A percentile compares a stretch with the other conserved stretches of the same genome.
phyloP scores from a whole-genome alignment of 495 filamentous ascomycete genomes.

The Collariella sp. region DNA sequence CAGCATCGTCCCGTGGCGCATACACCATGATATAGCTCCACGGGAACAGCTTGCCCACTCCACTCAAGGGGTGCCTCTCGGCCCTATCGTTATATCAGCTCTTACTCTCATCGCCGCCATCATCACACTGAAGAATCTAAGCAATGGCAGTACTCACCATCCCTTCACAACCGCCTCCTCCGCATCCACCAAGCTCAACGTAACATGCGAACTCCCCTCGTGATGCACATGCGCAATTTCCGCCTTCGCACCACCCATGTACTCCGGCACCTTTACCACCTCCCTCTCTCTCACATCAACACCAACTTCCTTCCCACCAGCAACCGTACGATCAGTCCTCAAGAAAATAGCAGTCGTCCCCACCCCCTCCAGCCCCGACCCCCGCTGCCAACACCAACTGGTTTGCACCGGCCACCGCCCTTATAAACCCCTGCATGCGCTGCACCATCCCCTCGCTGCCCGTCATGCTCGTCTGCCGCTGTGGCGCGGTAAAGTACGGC shows the following conservation, averaged over 20 bases:
- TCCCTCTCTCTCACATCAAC: neutral
- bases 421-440: neutral
- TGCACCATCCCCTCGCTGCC: neutral
- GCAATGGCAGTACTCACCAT: neutral
- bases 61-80: conserved; percentile 1
- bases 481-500: neutral
- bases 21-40: conserved; percentile 5
- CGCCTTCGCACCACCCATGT: neutral
- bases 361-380: neutral
- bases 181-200: conserved; percentile 1
- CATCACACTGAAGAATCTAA: neutral
- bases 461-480: neutral
- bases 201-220: conserved; percentile 2
- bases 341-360: neutral
- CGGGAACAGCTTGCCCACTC: neutral
- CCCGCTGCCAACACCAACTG: neutral
- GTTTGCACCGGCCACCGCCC: neutral
- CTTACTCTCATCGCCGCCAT: too few relatives aligned
- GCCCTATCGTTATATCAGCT: neutral
- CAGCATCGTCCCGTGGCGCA: neutral
- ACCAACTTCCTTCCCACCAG: too few relatives aligned
- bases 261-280: neutral
- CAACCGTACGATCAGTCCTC: too few relatives aligned
- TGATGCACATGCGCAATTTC: neutral
- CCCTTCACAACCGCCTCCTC: neutral